Conservation (phyloP, 345 rosid species). For the Salix viminalis region DNA sequence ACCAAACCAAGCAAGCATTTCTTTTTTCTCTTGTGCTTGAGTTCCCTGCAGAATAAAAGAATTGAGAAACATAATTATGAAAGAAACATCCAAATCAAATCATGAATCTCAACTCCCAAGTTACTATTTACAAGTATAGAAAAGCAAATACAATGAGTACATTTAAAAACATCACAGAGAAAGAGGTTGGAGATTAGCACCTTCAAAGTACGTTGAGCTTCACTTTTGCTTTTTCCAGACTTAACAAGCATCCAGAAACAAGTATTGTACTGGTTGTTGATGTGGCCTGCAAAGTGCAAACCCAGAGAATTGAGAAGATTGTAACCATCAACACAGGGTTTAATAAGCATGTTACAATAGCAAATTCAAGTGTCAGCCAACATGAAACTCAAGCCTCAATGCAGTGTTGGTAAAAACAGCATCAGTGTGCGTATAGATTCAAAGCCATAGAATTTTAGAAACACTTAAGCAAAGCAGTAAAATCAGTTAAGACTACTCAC, state of each 20-base stretch:
- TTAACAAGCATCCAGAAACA: constrained; percentile 94
- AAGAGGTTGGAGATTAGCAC: constrained; percentile 24
- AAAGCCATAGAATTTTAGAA: background rate
- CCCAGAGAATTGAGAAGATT: background rate
- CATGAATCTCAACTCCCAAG: background rate
- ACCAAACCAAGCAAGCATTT: constrained; percentile 59
- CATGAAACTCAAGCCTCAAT: constrained; percentile 5
- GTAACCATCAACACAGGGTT: background rate
- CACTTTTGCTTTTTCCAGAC: constrained; percentile 70
- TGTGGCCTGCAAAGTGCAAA: constrained; percentile 77
- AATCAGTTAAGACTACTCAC: constrained; percentile 43
- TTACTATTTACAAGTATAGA: background rate
- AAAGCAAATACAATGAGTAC: background rate
- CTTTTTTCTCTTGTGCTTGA: constrained; percentile 71
- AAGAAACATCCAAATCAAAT: background rate
- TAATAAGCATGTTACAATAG: background rate
- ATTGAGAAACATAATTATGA: background rate
- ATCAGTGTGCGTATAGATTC: background rate
- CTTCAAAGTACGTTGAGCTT: constrained; percentile 71
- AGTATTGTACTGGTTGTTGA: constrained; percentile 89
- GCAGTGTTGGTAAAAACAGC: too few relatives aligned
- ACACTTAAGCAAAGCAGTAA: background rate
- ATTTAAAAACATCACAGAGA: background rate
- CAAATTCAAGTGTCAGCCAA: background rate
- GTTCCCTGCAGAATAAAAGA: constrained; percentile 53